Conservation (phyloP, 2,329 filamentous ascomycete species). For the Venturiaceae sp. region DNA sequence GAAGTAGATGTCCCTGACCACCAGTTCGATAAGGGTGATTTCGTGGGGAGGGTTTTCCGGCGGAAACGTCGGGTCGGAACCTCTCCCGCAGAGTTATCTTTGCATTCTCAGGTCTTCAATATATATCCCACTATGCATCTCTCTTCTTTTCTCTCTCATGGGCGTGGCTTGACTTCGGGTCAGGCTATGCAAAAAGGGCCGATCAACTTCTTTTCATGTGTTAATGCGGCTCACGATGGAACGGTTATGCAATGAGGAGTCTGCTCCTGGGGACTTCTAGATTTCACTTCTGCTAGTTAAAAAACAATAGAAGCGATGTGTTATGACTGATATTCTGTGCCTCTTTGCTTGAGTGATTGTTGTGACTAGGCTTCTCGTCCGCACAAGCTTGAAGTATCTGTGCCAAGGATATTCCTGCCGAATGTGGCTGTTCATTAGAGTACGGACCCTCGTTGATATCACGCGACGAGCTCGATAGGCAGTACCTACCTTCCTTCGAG, state of each 20-base stretch:
- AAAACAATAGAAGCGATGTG: slow-evolving; percentile 4
- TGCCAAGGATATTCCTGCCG: background rate
- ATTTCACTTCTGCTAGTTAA: slow-evolving; percentile 2
- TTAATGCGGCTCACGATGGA: slow-evolving; percentile 2
- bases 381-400: too few species aligned
- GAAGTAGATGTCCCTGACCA: slow-evolving; percentile 7
- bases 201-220: background rate
- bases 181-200: background rate
- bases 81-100: background rate
- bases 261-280: slow-evolving; percentile 3
- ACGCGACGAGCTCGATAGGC: background rate
- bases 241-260: background rate
- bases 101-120: slow-evolving; percentile 6
- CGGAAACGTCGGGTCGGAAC: background rate
- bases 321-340: background rate
- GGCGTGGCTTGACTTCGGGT: background rate
- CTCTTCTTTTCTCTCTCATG: background rate
- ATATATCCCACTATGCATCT: slow-evolving; percentile 3
- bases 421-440: background rate
- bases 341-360: background rate
- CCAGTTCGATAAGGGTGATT: slow-evolving; percentile 1
- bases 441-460: background rate
- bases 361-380: background rate
- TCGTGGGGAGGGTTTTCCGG: background rate
- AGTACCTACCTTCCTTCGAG: background rate